phyloP scores from a whole-genome alignment of 495 filamentous ascomycete species.

The Penicilliopsis zonata region DNA sequence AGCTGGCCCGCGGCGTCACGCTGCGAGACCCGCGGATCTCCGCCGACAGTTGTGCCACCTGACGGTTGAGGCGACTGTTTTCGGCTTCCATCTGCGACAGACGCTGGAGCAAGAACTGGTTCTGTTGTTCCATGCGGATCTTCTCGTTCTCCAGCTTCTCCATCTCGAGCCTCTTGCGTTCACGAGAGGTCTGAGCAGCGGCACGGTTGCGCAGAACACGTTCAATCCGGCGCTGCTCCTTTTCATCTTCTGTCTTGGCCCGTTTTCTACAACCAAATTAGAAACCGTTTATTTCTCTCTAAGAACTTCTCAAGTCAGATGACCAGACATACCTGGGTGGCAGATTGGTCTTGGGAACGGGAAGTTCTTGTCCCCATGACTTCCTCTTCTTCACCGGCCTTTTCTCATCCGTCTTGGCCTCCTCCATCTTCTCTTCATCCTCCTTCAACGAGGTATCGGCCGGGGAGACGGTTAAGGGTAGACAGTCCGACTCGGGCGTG shows the following conservation, averaged over 20 bases:
- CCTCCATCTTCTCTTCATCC: conserved; percentile 15
- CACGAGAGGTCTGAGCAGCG: conserved; percentile 89
- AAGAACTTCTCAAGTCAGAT: not conserved
- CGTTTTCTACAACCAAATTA: conserved; percentile 58
- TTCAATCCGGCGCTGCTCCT: conserved; percentile 95
- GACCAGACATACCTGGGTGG: conserved; percentile 67
- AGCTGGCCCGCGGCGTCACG: conserved; percentile 25
- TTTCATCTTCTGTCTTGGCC: conserved; percentile 97
- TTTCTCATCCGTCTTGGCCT: conserved; percentile 42
- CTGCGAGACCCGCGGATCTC: conserved; percentile 42
- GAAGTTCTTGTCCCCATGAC: conserved; percentile 96
- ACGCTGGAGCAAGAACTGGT: conserved; percentile 55
- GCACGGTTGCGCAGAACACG: conserved; percentile 92
- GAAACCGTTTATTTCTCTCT: conserved; percentile 2
- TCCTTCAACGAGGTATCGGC: conserved; percentile 33
- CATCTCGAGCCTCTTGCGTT: conserved; percentile 89
- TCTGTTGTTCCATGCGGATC: conserved; percentile 51
- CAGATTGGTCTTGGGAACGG: conserved; percentile 91
- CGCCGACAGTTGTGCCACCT: conserved; percentile 51
- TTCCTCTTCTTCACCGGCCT: conserved; percentile 92
- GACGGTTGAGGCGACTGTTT: conserved; percentile 51
- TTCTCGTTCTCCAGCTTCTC: conserved; percentile 77
- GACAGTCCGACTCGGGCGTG: conserved; percentile 19
- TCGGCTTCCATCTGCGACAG: conserved; percentile 52
- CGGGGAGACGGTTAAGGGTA: conserved; percentile 38